phyloP scores from a whole-genome alignment of 345 rosid genomes.

The Hibiscus syriacus region DNA sequence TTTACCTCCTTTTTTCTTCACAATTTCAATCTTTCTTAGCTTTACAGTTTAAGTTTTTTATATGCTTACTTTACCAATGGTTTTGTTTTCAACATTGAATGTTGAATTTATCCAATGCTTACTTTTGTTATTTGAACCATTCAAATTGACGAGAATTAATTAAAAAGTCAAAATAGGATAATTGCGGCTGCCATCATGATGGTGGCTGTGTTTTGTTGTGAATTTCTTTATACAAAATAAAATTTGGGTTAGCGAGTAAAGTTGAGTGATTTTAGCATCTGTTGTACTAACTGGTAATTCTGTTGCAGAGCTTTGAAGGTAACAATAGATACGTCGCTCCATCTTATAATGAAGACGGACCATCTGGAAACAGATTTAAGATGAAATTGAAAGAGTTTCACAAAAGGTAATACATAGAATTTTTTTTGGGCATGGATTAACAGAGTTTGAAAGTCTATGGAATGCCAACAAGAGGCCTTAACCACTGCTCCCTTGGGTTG shows the following conservation, averaged over 20 bases:
- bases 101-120: neutral
- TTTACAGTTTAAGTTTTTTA: no score
- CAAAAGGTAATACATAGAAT: constrained; percentile 39
- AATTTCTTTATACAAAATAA: neutral
- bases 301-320: neutral
- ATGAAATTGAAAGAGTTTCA: constrained; percentile 84
- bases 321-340: constrained; percentile 30
- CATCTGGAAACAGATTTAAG: constrained; percentile 58
- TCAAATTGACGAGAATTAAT: neutral
- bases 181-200: neutral
- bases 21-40: no score
- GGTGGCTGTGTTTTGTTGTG: neutral
- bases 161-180: neutral
- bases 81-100: neutral
- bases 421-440: neutral
- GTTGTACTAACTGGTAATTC: neutral
- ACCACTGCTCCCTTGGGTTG: no score
- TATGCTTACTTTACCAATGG: neutral
- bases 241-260: neutral
- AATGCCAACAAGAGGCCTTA: no score
- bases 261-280: neutral
- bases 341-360: constrained; percentile 17
- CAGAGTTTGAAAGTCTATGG: no score
- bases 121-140: neutral
- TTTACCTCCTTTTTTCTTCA: no score